phyloP scores from a whole-genome alignment of 805 yeast genomes.

The Metschnikowia anglica region DNA sequence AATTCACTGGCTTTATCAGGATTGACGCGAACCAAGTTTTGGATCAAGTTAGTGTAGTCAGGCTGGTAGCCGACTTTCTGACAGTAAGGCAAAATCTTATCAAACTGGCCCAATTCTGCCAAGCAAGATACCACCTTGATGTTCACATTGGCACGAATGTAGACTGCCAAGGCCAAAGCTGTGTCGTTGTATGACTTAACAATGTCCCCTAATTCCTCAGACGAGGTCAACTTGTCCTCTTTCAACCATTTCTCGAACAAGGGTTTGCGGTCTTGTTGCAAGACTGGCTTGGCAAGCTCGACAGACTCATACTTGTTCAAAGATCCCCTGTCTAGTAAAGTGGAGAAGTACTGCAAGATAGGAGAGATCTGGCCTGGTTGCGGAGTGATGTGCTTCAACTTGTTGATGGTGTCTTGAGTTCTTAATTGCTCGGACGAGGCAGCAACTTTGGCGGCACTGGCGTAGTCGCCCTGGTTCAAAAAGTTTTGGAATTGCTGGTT shows the following conservation, averaged over 20 bases:
- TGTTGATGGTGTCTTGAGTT: slow-evolving; percentile 91
- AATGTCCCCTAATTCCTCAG: slow-evolving; percentile 97
- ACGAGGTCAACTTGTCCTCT: slow-evolving; percentile 88
- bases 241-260: slow-evolving; percentile 94
- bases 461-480: slow-evolving; percentile 80
- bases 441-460: slow-evolving; percentile 93
- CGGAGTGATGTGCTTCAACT: slow-evolving; percentile 85
- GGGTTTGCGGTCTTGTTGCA: slow-evolving; percentile 92
- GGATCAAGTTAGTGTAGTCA: slow-evolving; percentile 84
- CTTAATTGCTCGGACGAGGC: slow-evolving; percentile 92
- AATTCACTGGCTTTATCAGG: slow-evolving; percentile 99
- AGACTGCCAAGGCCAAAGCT: slow-evolving; percentile 85
- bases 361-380: slow-evolving; percentile 96
- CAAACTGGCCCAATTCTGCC: slow-evolving; percentile 96
- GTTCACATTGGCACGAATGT: slow-evolving; percentile 77
- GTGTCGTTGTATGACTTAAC: slow-evolving; percentile 81
- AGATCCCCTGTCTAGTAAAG: slow-evolving; percentile 87
- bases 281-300: slow-evolving; percentile 91
- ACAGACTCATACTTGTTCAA: slow-evolving; percentile 90
- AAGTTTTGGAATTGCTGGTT: slow-evolving; percentile 86
- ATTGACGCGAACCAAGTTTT: slow-evolving; percentile 83
- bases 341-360: slow-evolving; percentile 86
- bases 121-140: slow-evolving; percentile 86
- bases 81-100: slow-evolving; percentile 91
- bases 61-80: slow-evolving; percentile 86